Conservation (phyloP, 345 rosid genomes). For the thale cress (Arabidopsis thaliana) region DNA sequence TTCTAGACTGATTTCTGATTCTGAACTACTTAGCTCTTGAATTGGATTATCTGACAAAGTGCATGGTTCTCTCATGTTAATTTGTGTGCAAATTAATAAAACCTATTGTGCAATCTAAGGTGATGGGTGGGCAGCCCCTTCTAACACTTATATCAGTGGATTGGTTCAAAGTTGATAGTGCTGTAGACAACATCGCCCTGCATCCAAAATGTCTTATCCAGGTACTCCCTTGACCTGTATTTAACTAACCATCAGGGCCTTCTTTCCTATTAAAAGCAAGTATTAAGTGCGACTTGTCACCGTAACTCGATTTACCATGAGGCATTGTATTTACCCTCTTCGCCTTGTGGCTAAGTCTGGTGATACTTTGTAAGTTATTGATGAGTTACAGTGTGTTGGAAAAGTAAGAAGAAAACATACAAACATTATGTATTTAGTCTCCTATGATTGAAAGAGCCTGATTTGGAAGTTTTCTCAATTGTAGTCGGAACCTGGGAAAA, state of each 20-base stretch:
- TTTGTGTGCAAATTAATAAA: constrained; percentile 4
- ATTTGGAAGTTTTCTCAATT: constrained; percentile 40
- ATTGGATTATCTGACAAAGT: background rate
- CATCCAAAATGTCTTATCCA: constrained; percentile 87
- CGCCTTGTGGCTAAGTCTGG: constrained; percentile 21
- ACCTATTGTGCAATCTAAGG: constrained; percentile 50
- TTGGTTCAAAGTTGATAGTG: constrained; percentile 84
- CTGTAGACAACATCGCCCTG: constrained; percentile 67
- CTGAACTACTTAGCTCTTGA: constrained; percentile 8
- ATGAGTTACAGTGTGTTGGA: constrained; percentile 14
- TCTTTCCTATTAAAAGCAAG: background rate
- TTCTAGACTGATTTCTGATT: constrained; percentile 14
- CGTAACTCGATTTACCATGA: background rate
- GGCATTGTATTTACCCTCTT: background rate
- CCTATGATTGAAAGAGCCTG: constrained; percentile 27
- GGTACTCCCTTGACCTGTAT: constrained; percentile 52
- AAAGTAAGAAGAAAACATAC: constrained; percentile 17
- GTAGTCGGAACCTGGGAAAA: constrained; percentile 90
- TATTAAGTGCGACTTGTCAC: constrained; percentile 11
- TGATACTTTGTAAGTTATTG: constrained; percentile 5
- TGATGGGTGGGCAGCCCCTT: constrained; percentile 90
- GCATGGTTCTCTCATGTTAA: background rate
- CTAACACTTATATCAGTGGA: constrained; percentile 89
- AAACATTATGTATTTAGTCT: background rate
- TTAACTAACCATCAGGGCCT: background rate